Evolutionary conservation across 1,139 yeast species (phyloP).

Genomic region (Lodderomyces margitis): DNA sequence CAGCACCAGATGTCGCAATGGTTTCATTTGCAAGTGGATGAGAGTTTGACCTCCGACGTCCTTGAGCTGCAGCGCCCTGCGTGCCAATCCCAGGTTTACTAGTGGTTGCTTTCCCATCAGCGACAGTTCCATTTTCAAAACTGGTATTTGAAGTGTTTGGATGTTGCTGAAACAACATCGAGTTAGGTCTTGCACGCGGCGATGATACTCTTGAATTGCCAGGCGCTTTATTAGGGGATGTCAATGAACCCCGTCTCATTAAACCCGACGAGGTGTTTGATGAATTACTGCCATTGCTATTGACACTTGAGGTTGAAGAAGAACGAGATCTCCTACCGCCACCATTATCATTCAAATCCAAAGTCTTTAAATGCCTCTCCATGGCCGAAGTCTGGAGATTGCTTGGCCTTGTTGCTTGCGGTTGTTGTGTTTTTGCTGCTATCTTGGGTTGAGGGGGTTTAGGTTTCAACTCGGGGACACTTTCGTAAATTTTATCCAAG

Average conservation of each 20-base stretch:
- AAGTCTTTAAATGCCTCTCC: constrained; percentile 18
- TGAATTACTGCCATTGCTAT: constrained; percentile 18
- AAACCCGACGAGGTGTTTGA: constrained; percentile 14
- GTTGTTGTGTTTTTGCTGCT: constrained; percentile 2
- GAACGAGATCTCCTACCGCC: constrained; percentile 24
- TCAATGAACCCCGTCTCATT: constrained; percentile 18
- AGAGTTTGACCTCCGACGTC: constrained; percentile 37
- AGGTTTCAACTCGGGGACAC: constrained; percentile 15
- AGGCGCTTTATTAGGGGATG: constrained; percentile 18
- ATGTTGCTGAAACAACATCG: constrained; percentile 26
- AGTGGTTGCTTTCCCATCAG: neutral
- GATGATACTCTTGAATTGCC: constrained; percentile 15
- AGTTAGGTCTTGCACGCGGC: constrained; percentile 23
- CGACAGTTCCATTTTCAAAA: neutral
- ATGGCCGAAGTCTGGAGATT: constrained; percentile 1
- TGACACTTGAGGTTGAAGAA: constrained; percentile 26
- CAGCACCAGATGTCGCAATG: constrained; percentile 35
- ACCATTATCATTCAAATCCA: constrained; percentile 17
- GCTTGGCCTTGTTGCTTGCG: neutral
- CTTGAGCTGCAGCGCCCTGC: neutral
- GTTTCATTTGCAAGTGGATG: constrained; percentile 30
- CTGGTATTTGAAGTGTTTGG: neutral
- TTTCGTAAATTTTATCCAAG: constrained; percentile 20
- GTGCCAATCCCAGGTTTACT: neutral
- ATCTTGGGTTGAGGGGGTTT: constrained; percentile 5